These are phyloP conservation scores for Sungouiozyma ichnusensis DNA, from an alignment of 805 yeast species.

Conservation along the genomic window DNA sequence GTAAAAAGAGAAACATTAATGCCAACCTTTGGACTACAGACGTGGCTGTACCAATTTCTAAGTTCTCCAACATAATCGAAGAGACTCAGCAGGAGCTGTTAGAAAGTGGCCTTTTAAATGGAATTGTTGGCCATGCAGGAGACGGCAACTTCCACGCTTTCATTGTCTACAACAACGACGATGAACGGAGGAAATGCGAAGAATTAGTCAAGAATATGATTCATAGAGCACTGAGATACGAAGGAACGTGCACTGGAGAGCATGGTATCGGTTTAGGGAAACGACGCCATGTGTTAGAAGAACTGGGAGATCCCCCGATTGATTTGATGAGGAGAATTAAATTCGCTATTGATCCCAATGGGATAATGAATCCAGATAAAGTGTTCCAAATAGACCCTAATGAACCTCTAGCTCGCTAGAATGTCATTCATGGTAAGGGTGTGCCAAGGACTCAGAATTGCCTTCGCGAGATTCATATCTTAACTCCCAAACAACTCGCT, in stretches of 20 bases:
- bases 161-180: conserved; percentile 45
- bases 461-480: too few relatives aligned
- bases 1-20: conserved; percentile 36
- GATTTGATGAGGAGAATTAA: conserved; percentile 66
- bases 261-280: conserved; percentile 83
- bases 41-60: conserved; percentile 72
- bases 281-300: conserved; percentile 46
- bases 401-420: conserved; percentile 7
- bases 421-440: too few relatives aligned
- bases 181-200: conserved; percentile 38
- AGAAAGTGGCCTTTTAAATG: conserved; percentile 40
- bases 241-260: conserved; percentile 82
- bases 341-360: conserved; percentile 61
- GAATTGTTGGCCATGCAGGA: conserved; percentile 73
- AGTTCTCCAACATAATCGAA: conserved; percentile 49
- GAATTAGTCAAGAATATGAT: conserved; percentile 52
- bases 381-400: conserved; percentile 58
- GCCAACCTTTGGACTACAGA: conserved; percentile 66
- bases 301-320: conserved; percentile 58
- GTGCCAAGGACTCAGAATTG: too few relatives aligned
- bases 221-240: conserved; percentile 51
- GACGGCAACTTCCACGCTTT: conserved; percentile 75
- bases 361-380: conserved; percentile 71
- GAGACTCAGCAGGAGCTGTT: conserved; percentile 52
- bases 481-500: too few relatives aligned